Evolutionary conservation across 1,139 yeast genomes (phyloP).

Genomic region (Sporopachydermia cereana): DNA sequence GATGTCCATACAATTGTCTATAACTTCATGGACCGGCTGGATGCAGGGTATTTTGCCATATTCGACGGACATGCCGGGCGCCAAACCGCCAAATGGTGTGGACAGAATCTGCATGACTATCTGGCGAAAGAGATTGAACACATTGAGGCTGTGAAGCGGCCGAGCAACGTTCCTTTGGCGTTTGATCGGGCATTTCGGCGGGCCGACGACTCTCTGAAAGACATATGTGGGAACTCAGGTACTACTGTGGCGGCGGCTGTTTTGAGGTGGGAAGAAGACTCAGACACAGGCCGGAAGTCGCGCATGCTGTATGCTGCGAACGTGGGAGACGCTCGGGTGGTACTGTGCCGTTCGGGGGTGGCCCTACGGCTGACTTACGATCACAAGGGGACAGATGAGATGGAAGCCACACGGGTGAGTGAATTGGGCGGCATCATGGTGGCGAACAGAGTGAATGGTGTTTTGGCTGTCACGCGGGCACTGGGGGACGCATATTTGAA

Average conservation of each 20-base stretch:
- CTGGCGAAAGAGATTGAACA: slow-evolving; percentile 27
- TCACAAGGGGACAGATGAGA: slow-evolving; percentile 80
- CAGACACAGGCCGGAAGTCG: slow-evolving; percentile 15
- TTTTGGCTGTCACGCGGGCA: slow-evolving; percentile 88
- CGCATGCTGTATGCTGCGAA: slow-evolving; percentile 86
- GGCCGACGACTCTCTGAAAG: slow-evolving; percentile 61
- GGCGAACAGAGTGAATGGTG: slow-evolving; percentile 90
- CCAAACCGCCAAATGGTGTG: slow-evolving; percentile 92
- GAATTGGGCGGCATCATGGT: slow-evolving; percentile 78
- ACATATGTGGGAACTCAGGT: slow-evolving; percentile 40
- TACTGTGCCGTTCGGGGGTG: slow-evolving; percentile 58
- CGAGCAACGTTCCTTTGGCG: slow-evolving; percentile 18
- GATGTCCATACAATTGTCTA: slow-evolving; percentile 93
- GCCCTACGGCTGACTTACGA: slow-evolving; percentile 82
- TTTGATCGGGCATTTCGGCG: slow-evolving; percentile 40
- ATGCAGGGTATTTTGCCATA: slow-evolving; percentile 92
- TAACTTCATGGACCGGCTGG: slow-evolving; percentile 77
- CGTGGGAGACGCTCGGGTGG: slow-evolving; percentile 88
- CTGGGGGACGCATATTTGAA: slow-evolving; percentile 94
- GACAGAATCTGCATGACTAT: slow-evolving; percentile 65
- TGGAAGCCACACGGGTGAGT: slow-evolving; percentile 66
- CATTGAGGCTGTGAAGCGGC: slow-evolving; percentile 21
- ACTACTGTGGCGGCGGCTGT: slow-evolving; percentile 93
- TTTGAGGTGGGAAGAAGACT: slow-evolving; percentile 67
- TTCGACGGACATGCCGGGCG: slow-evolving; percentile 98